A percentile compares a stretch with the other conserved stretches of the same genome.
These are phyloP conservation scores for Pleurotus tuber-regium DNA, from an alignment of 768 basidiomycete genomes.

Conservation along the genomic window DNA sequence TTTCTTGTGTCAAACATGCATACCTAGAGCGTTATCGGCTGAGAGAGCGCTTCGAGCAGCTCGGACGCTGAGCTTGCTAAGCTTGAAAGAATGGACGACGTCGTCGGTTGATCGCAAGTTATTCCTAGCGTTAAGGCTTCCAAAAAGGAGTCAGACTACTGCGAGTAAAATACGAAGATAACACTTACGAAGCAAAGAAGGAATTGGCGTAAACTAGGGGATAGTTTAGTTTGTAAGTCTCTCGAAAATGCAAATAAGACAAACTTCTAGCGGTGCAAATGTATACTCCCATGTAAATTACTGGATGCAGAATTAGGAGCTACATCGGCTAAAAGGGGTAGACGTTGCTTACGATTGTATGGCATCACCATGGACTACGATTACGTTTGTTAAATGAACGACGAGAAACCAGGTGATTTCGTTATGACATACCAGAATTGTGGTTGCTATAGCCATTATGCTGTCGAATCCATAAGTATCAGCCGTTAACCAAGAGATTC, in stretches of 20 bases:
- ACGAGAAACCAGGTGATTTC: neutral
- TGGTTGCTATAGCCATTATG: constrained; percentile 7
- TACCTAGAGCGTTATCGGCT: too few species aligned
- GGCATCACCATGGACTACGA: constrained; percentile 5
- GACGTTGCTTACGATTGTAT: neutral
- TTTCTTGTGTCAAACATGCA: too few species aligned
- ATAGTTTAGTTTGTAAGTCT: neutral
- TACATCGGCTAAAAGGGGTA: neutral
- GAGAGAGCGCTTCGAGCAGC: neutral
- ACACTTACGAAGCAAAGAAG: neutral
- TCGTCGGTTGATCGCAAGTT: constrained; percentile 2
- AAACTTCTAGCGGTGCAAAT: constrained; percentile 3
- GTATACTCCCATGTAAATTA: constrained; percentile 6
- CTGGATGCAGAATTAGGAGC: neutral
- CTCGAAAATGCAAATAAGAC: neutral
- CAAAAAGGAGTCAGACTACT: neutral
- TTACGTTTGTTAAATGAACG: neutral
- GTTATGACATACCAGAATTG: neutral
- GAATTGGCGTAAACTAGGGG: constrained; percentile 2
- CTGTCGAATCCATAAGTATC: neutral
- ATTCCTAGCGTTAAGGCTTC: constrained; percentile 5
- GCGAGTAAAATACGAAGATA: neutral
- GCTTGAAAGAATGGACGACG: neutral
- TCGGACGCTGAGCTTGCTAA: constrained; percentile 1
- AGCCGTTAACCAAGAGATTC: neutral